Base-by-base conservation (phyloP, 2,329 filamentous ascomycete genomes). In the Allantophomopsis cytisporea region DNA sequence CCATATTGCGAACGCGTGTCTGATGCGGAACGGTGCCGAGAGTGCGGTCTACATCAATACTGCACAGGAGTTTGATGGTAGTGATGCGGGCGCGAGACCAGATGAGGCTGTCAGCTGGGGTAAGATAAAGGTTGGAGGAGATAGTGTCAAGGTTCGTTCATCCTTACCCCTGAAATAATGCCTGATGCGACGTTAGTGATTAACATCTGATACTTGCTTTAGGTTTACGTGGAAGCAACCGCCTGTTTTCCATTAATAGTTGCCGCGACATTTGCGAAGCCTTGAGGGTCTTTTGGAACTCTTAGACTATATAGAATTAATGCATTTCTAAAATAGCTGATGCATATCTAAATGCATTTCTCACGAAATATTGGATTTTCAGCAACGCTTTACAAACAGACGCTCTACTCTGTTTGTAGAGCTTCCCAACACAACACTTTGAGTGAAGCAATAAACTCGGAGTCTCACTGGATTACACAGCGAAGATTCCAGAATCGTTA, bases 21-120 rank as follows among this genome's bases (percentile, higher is more conserved):
- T 98, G 52, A 96, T 98, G 91, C 77, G 91, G 37, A 98, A 98
- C 53, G 91, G 91, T 2, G 91, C 91, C 13, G 91, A 98, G 60
- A 89, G 84, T 45, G 91, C 91, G 2, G 91, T 98, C 2, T 98
- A 94, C 58, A 86, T 98, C 60, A 98, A 98, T 61, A 98, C 91
- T 1, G 91, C 78, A 0, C 87, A 95, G 58, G 91, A 98, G 58
- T 98, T 95, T 56, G 91, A 98, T 57, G 91, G 91, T 2, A 95
- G 87, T 52, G 91, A 98, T 63, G 89, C 91, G 0, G 91, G 91
- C 1, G 91, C 91, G 3, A 70, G 91, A 40, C 91, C 91, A 4
- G 91, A 98, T 53, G 91, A 98, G 63, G 91, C 91, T 5, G 84
- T 98, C 13, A 95, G 88, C 45, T 98, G 91, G 91, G 91, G 91